A percentile compares a stretch with the other conserved stretches of the same genome.
phyloP scores from a whole-genome alignment of 768 basidiomycete species.

The Lactarius sp. region DNA sequence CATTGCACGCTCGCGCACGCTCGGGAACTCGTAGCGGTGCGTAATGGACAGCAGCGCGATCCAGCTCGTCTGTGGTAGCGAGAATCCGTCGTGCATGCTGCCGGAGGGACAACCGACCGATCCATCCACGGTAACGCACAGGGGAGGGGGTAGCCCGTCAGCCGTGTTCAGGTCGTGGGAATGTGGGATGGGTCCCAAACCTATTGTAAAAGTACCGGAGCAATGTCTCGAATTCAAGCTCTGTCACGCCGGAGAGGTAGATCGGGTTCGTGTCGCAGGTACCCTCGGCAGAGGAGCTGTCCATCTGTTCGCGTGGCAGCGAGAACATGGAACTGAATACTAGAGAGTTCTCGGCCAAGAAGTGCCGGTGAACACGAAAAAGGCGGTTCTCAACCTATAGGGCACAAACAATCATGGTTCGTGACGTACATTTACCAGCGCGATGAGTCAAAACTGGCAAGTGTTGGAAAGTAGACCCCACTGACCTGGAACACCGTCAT shows the following conservation, averaged over 20 bases:
- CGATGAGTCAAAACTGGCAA: not conserved
- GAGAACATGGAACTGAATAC: constrained; percentile 16
- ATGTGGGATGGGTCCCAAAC: not conserved
- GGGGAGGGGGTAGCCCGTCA: not conserved
- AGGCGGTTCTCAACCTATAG: constrained; percentile 16
- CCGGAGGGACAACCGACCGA: not conserved
- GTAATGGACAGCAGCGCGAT: constrained; percentile 14
- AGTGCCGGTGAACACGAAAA: constrained; percentile 23
- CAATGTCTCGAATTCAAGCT: constrained; percentile 20
- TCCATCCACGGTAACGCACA: not conserved
- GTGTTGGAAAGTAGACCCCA: not conserved
- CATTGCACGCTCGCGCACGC: constrained; percentile 15
- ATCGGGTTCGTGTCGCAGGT: constrained; percentile 16
- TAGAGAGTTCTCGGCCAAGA: constrained; percentile 19
- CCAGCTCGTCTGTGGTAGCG: constrained; percentile 10
- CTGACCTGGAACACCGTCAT: constrained; percentile 23
- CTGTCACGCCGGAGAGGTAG: constrained; percentile 13
- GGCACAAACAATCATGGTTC: not conserved
- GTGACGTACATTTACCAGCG: not conserved
- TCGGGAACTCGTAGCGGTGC: constrained; percentile 16
- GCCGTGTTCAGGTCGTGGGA: not conserved
- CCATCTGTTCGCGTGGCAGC: not conserved
- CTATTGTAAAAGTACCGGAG: constrained; percentile 17
- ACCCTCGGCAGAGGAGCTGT: not conserved
- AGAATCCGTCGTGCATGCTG: constrained; percentile 18